Evolutionary conservation across 371 early-diverging fungal genomes (phyloP).

Genomic region (Chytridiales sp.): DNA sequence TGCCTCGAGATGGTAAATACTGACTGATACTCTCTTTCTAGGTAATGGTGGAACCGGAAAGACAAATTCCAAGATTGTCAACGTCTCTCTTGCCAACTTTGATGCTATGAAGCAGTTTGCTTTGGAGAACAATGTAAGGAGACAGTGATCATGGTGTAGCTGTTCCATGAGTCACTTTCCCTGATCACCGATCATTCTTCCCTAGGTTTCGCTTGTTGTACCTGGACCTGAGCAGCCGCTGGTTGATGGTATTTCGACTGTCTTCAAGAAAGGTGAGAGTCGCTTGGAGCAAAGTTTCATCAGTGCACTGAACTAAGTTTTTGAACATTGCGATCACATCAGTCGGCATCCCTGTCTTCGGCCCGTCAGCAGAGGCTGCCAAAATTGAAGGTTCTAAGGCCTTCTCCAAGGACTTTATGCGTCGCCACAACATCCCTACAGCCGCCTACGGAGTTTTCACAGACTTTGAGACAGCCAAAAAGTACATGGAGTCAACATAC

Average conservation of each 20-base stretch:
- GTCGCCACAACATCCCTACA: constrained; percentile 91
- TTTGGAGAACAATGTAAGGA: constrained; percentile 66
- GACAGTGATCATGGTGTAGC: no score
- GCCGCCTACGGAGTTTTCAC: constrained; percentile 92
- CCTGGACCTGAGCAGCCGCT: constrained; percentile 97
- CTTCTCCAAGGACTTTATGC: constrained; percentile 97
- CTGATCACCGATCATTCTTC: background rate
- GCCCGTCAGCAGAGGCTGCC: constrained; percentile 88
- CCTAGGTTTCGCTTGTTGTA: constrained; percentile 70
- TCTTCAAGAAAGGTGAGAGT: constrained; percentile 74
- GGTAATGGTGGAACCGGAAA: constrained; percentile 93
- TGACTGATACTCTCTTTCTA: constrained; percentile 38
- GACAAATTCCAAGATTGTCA: constrained; percentile 68
- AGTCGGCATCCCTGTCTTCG: constrained; percentile 95
- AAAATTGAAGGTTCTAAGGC: constrained; percentile 96
- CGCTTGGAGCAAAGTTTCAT: background rate
- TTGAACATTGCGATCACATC: background rate
- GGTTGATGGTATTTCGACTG: constrained; percentile 84
- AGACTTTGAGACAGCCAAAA: constrained; percentile 75
- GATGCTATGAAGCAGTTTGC: constrained; percentile 77
- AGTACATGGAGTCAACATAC: constrained; percentile 60
- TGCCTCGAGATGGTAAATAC: no score
- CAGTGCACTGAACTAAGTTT: background rate
- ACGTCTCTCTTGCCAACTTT: constrained; percentile 75
- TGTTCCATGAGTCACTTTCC: no score